phyloP scores from a whole-genome alignment of 2,329 filamentous ascomycete species.

The Penicillium griseofulvum region DNA sequence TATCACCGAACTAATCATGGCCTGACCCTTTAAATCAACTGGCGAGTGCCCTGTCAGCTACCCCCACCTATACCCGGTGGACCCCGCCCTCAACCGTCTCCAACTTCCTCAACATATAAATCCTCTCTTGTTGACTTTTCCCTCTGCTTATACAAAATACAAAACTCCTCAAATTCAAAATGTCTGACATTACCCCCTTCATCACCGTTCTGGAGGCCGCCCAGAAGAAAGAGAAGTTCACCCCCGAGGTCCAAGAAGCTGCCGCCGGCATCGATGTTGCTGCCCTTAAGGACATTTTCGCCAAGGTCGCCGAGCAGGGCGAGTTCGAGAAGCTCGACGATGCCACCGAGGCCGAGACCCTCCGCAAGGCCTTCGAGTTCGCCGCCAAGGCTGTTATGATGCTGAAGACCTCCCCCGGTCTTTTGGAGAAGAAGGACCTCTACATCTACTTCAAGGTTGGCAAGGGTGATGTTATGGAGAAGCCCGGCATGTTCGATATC shows the following conservation, averaged over 20 bases:
- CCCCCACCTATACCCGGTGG: slow-evolving; percentile 4
- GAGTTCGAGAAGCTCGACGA: slow-evolving; percentile 16
- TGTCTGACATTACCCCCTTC: slow-evolving; percentile 30
- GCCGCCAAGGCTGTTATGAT: slow-evolving; percentile 32
- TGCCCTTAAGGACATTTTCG: slow-evolving; percentile 24
- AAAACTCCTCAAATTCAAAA: slow-evolving; percentile 15
- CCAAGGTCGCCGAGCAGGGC: slow-evolving; percentile 15
- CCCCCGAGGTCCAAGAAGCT: slow-evolving; percentile 28
- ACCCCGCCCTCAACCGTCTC: slow-evolving; percentile 10
- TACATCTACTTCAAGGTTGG: slow-evolving; percentile 44
- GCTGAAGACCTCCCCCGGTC: slow-evolving; percentile 24
- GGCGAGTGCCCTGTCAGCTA: slow-evolving; percentile 8
- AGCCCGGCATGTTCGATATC: slow-evolving; percentile 40
- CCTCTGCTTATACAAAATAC: neutral
- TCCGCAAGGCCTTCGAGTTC: slow-evolving; percentile 30
- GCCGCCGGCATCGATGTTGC: slow-evolving; percentile 26
- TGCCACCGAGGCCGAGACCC: slow-evolving; percentile 15
- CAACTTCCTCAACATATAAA: slow-evolving; percentile 12
- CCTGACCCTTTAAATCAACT: slow-evolving; percentile 8
- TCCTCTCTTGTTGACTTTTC: neutral
- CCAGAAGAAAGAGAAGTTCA: slow-evolving; percentile 29
- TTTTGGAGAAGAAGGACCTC: slow-evolving; percentile 30
- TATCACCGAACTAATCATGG: neutral
- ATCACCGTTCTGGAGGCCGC: slow-evolving; percentile 26
- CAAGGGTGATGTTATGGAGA: slow-evolving; percentile 28